Percentiles rank a stretch among this genome's conserved stretches.
Conservation (phyloP, 164 flowering plant species). For the Vitis vinifera region DNA sequence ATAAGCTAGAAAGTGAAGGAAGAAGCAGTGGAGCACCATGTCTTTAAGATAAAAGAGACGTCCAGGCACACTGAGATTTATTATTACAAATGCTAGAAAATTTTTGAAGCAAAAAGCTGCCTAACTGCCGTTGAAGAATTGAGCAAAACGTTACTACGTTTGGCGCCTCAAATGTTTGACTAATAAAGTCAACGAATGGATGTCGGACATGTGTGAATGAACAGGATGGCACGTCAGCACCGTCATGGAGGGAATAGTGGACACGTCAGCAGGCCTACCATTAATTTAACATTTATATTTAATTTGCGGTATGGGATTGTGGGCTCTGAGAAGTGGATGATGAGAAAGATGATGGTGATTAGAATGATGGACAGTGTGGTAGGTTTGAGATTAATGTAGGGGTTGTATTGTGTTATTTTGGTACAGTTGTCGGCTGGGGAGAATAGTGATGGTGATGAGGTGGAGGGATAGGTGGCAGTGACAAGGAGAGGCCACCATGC, state of each 20-base stretch:
- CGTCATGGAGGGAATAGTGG: conserved; percentile 16
- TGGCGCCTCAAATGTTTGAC: conserved; percentile 59
- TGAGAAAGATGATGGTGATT: conserved; percentile 14
- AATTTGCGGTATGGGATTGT: conserved; percentile 3
- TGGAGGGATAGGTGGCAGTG: not conserved
- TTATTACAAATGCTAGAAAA: not conserved
- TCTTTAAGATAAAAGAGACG: not conserved
- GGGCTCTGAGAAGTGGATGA: conserved; percentile 38
- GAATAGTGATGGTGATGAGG: not conserved
- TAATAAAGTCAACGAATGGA: conserved; percentile 21
- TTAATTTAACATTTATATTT: not conserved
- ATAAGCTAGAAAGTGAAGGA: not conserved
- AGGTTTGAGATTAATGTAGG: not conserved
- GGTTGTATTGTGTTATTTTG: not conserved
- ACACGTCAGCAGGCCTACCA: conserved; percentile 51
- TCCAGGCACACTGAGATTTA: not conserved
- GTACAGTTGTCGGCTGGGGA: conserved; percentile 6
- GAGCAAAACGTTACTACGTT: conserved; percentile 18
- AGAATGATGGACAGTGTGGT: not conserved
- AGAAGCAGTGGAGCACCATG: not conserved
- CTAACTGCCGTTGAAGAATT: conserved; percentile 61
- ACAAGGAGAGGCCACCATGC: not conserved
- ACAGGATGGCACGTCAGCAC: conserved; percentile 13
- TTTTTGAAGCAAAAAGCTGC: conserved; percentile 16
- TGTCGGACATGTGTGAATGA: conserved; percentile 23